Evolutionary conservation across 305 asterid species (phyloP).

Genomic region (Caryopteris hybrid): DNA sequence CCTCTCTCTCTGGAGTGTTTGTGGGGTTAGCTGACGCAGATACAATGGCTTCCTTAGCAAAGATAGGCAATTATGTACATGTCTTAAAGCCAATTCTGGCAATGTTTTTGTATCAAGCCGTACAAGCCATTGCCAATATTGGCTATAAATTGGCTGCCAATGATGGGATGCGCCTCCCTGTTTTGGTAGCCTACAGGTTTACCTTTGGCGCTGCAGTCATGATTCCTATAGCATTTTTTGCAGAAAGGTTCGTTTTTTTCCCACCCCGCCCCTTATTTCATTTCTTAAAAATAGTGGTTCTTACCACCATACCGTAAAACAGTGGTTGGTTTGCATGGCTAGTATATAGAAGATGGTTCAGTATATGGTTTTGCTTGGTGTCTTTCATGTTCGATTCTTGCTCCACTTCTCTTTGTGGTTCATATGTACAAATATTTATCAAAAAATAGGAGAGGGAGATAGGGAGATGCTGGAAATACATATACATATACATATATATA

Average conservation of each 20-base stretch:
- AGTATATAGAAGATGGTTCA: no score
- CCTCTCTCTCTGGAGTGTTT: not conserved
- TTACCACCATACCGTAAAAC: no score
- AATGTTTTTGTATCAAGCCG: constrained; percentile 28
- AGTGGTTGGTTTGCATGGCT: no score
- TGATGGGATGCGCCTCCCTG: constrained; percentile 37
- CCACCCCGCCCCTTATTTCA: no score
- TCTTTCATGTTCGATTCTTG: no score
- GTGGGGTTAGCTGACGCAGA: not conserved
- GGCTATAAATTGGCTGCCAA: constrained; percentile 32
- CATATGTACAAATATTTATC: not conserved
- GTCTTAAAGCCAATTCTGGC: constrained; percentile 31
- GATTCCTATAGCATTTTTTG: constrained; percentile 32
- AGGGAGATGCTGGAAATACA: no score
- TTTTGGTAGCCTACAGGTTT: constrained; percentile 41
- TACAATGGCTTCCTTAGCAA: not conserved
- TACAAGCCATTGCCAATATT: constrained; percentile 14
- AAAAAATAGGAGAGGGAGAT: no score
- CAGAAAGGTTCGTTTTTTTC: constrained; percentile 26
- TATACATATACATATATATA: no score
- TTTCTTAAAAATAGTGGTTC: no score
- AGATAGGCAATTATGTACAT: constrained; percentile 12
- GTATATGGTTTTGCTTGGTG: no score
- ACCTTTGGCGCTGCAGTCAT: constrained; percentile 40
- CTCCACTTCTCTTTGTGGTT: no score